Evolutionary conservation across 495 filamentous ascomycete species (phyloP).

Genomic region (Evernia prunastri): DNA sequence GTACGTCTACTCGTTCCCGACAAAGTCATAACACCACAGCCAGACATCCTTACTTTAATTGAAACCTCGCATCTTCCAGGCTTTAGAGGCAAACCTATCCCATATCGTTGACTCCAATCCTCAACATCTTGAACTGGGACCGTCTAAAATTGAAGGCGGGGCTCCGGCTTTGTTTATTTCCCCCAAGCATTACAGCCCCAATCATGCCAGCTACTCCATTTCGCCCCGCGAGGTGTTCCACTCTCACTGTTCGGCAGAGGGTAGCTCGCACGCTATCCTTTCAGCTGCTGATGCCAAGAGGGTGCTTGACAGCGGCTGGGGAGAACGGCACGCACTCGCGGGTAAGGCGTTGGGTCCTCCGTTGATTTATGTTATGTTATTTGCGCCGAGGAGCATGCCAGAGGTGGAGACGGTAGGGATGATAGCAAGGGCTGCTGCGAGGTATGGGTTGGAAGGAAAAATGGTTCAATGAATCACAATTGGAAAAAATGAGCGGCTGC

Average conservation of each 20-base stretch:
- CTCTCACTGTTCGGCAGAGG: slow-evolving; percentile 5
- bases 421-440: slow-evolving; percentile 8
- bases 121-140: background rate
- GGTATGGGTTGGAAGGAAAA: slow-evolving; percentile 15
- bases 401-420: slow-evolving; percentile 10
- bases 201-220: background rate
- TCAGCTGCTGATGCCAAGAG: slow-evolving; percentile 18
- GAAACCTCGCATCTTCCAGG: background rate
- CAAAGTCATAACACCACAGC: background rate
- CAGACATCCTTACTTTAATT: background rate
- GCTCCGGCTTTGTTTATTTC: slow-evolving; percentile 12
- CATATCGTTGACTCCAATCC: background rate
- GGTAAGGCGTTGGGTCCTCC: slow-evolving; percentile 7
- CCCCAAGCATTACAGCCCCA: background rate
- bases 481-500: too few species aligned
- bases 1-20: slow-evolving; percentile 7
- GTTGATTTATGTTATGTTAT: slow-evolving; percentile 15
- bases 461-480: too few species aligned
- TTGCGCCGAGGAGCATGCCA: slow-evolving; percentile 9
- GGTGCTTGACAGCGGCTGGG: slow-evolving; percentile 16
- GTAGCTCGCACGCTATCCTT: slow-evolving; percentile 13
- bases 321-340: slow-evolving; percentile 11
- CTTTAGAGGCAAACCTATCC: slow-evolving; percentile 5
- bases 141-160: slow-evolving; percentile 10
- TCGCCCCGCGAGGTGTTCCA: slow-evolving; percentile 14